Percentiles rank a stretch among this genome's conserved stretches.
Conservation (phyloP, 192 early-diverging fungal genomes). For the Coemansia sp. region DNA sequence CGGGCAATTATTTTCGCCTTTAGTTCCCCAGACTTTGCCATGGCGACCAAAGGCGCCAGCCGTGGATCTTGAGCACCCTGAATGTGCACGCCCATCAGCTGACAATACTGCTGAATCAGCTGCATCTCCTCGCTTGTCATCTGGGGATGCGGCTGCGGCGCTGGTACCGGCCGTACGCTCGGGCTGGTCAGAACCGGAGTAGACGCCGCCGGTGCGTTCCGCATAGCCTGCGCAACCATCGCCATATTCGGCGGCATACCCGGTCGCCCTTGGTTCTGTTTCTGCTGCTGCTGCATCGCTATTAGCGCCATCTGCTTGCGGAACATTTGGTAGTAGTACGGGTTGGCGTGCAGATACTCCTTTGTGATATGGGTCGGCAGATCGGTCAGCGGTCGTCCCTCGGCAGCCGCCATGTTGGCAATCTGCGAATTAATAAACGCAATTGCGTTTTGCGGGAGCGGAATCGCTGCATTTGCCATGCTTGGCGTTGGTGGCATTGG, state of each 20-base stretch:
- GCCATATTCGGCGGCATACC: slow-evolving; percentile 20
- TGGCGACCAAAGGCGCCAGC: slow-evolving; percentile 14
- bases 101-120: slow-evolving; percentile 32
- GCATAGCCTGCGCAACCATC: slow-evolving; percentile 22
- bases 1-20: slow-evolving; percentile 12
- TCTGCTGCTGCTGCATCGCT: slow-evolving; percentile 14
- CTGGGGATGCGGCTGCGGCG: slow-evolving; percentile 7
- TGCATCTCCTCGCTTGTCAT: slow-evolving; percentile 31
- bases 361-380: slow-evolving; percentile 35
- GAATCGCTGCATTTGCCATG: neutral
- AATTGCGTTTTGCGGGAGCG: slow-evolving; percentile 10
- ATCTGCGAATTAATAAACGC: slow-evolving; percentile 22
- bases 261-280: slow-evolving; percentile 26
- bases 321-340: slow-evolving; percentile 26
- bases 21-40: slow-evolving; percentile 40
- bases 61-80: slow-evolving; percentile 23
- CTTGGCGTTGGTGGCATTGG: slow-evolving; percentile 1
- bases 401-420: slow-evolving; percentile 12
- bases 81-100: slow-evolving; percentile 12
- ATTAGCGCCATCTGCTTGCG: slow-evolving; percentile 18
- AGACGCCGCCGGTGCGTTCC: neutral
- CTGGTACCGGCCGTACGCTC: slow-evolving; percentile 9
- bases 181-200: slow-evolving; percentile 17
- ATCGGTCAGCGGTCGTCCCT: slow-evolving; percentile 13
- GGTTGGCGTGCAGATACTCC: slow-evolving; percentile 45